Evolutionary conservation across 2,329 filamentous ascomycete species (phyloP).

Genomic region (Celoporthe dispersa): DNA sequence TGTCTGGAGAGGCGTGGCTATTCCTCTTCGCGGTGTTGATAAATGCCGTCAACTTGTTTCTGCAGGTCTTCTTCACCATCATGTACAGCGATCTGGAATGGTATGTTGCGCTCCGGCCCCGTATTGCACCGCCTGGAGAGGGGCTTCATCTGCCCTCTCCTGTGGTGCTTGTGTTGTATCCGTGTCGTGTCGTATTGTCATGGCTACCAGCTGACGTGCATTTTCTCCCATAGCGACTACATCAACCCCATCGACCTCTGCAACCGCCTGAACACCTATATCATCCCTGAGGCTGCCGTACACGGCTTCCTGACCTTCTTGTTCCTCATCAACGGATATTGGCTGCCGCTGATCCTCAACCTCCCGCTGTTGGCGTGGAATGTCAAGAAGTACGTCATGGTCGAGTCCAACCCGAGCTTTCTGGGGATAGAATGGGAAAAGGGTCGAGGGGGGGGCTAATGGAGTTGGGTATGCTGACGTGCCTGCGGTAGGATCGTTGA

Average conservation of each 20-base stretch:
- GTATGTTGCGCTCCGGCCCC: conserved; percentile 52
- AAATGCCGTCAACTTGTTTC: conserved; percentile 99
- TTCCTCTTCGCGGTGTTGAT: conserved; percentile 97
- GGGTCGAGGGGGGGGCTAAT: no score
- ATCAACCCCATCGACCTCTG: conserved; percentile 99
- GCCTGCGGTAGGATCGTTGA: conserved; percentile 76
- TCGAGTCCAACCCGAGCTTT: background rate
- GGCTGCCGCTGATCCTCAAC: conserved; percentile 91
- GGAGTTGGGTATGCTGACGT: background rate
- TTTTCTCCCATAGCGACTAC: conserved; percentile 76
- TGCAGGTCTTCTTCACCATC: conserved; percentile 99
- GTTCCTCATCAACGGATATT: conserved; percentile 99
- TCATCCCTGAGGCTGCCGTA: conserved; percentile 96
- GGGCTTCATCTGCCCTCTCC: background rate
- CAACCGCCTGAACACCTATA: conserved; percentile 99
- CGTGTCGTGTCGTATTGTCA: conserved; percentile 14
- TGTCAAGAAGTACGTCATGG: conserved; percentile 83
- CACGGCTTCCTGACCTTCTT: conserved; percentile 94
- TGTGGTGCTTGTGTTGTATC: background rate
- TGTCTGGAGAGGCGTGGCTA: conserved; percentile 98
- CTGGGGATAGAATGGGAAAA: background rate
- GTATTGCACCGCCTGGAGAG: background rate
- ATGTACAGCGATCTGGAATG: conserved; percentile 99
- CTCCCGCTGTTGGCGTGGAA: conserved; percentile 92
- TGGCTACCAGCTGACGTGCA: conserved; percentile 18